Base-by-base conservation (phyloP, 495 filamentous ascomycete species). In the Daldinia grandis region DNA sequence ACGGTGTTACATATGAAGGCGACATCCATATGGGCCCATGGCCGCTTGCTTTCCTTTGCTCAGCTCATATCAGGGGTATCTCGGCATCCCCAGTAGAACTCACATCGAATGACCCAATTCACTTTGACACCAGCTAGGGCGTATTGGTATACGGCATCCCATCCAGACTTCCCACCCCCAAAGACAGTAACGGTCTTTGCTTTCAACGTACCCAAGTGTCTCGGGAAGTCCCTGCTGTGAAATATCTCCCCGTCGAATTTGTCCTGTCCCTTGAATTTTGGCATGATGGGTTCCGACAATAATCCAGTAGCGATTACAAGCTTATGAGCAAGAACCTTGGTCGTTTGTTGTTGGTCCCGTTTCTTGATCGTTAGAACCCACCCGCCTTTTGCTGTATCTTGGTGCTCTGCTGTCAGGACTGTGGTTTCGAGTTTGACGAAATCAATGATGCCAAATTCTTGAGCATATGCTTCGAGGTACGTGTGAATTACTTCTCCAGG, bases 121-220 rank as follows among this genome's bases (percentile, higher is more conserved):
- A 96, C 90, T 27, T 87, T 78, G 60, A 89, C 81, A 2, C 91
- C 92, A 1, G 84, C 80, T 0, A 85, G 82, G 1, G 87, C 90
- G 72, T 88, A 91, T 3, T 85, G 82, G 70, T 93, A 93, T 0
- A 88, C 92, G 2, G 87, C 87, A 81, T 96, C 93, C 83, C 87
- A 93, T 1, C 86, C 91, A 4, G 89, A 92, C 76, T 96, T 97
- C 1, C 86, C 88, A 8, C 86, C 89, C 14, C 93, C 91, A 53
- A 93, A 84, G 1, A 96, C 84, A 0, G 86, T 85, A 4, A 93
- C 84, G 0, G 71, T 76, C 17, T 77, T 76, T 24, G 69, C 74
- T 1, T 81, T 76, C 33, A 79, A 19, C 17, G 78, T 79, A 38
- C 67, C 76, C 0, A 61, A 66, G 50, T 81, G 68, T 24, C 24